Percentiles rank a stretch among this genome's conserved stretches.
These are phyloP conservation scores for Colletotrichum viniferum DNA, from an alignment of 2,329 filamentous ascomycete species.

Conservation along the genomic window DNA sequence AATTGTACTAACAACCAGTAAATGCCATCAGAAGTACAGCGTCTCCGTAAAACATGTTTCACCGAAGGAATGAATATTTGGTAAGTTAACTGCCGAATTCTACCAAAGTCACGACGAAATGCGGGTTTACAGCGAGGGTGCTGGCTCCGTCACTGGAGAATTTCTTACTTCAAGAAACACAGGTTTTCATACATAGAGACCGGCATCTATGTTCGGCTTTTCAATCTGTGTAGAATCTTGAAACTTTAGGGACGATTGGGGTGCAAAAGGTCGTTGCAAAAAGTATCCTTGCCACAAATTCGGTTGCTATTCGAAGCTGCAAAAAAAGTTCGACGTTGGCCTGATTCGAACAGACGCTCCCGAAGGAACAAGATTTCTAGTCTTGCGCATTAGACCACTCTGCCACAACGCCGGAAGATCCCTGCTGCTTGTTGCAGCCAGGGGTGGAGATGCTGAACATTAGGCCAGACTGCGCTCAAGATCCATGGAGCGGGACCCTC, in stretches of 20 bases:
- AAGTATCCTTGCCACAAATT: rapidly evolving
- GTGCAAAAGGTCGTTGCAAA: rapidly evolving
- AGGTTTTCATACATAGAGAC: not conserved
- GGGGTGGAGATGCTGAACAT: rapidly evolving
- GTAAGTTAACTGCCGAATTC: not conserved
- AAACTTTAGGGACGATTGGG: rapidly evolving
- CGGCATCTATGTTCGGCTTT: not conserved
- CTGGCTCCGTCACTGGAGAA: not conserved
- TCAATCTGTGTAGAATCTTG: not conserved
- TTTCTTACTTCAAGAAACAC: too few species aligned
- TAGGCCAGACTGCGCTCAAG: not conserved
- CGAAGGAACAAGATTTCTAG: constrained; percentile 18
- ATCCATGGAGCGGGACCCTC: not conserved
- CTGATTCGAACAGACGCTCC: constrained; percentile 16
- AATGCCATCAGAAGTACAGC: rapidly evolving
- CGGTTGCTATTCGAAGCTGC: not conserved
- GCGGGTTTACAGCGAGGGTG: not conserved
- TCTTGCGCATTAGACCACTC: constrained; percentile 18
- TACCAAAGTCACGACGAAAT: not conserved
- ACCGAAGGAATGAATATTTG: not conserved
- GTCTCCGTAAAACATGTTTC: rapidly evolving
- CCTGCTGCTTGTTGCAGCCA: not conserved
- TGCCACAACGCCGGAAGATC: constrained; percentile 10
- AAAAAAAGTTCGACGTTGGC: not conserved
- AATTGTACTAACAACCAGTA: not conserved